These are phyloP conservation scores for Colletotrichum orchidophilum DNA, from an alignment of 2,329 filamentous ascomycete species.

Conservation along the genomic window DNA sequence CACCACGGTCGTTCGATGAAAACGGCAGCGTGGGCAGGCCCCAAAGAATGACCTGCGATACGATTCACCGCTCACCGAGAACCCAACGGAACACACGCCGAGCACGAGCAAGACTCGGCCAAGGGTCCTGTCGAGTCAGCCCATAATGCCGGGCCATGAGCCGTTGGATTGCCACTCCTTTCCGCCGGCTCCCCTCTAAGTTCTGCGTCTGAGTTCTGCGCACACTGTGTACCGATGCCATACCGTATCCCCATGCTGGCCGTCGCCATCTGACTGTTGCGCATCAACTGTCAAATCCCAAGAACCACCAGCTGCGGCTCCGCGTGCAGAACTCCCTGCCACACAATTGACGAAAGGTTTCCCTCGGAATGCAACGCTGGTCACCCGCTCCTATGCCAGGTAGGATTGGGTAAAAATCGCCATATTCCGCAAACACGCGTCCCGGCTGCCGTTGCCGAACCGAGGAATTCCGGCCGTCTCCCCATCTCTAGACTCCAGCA, in stretches of 20 bases:
- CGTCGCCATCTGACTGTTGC: slow-evolving; percentile 11
- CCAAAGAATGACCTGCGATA: not conserved
- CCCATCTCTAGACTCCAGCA: not conserved
- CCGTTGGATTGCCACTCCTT: slow-evolving; percentile 17
- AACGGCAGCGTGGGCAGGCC: not conserved
- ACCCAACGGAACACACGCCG: not conserved
- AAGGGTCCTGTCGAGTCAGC: slow-evolving; percentile 2
- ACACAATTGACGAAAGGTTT: slow-evolving; percentile 2
- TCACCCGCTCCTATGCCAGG: not conserved
- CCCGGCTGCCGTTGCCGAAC: slow-evolving; percentile 11
- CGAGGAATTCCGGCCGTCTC: slow-evolving; percentile 23
- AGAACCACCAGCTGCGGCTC: not conserved
- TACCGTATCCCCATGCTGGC: not conserved
- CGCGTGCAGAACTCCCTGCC: not conserved
- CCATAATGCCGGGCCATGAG: slow-evolving; percentile 1
- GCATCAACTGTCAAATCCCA: slow-evolving; percentile 7
- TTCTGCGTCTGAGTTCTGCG: not conserved
- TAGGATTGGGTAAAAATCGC: slow-evolving; percentile 13
- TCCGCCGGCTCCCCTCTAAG: slow-evolving; percentile 1
- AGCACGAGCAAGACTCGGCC: not conserved
- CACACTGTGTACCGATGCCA: slow-evolving; percentile 19
- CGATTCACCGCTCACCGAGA: slow-evolving; percentile 13
- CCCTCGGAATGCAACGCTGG: slow-evolving; percentile 19
- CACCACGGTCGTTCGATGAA: slow-evolving; percentile 19
- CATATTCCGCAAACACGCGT: not conserved